These are phyloP conservation scores for Phytopythium montanum DNA, from an alignment of 352 stramenopile species.

Conservation along the genomic window DNA sequence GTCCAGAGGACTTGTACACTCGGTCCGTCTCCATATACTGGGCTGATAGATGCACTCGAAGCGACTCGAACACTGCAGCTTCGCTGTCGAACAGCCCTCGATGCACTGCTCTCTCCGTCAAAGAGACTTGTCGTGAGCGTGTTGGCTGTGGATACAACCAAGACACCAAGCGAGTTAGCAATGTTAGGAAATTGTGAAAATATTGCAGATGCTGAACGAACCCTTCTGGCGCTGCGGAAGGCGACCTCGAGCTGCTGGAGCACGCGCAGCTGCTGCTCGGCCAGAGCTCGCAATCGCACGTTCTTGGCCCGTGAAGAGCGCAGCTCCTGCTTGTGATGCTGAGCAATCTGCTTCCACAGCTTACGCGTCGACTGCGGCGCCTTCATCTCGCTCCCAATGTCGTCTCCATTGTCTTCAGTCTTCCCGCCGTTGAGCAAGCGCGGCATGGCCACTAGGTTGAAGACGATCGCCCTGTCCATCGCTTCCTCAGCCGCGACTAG, in stretches of 20 bases:
- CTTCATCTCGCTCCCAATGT: no score
- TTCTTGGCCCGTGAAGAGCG: constrained; percentile 28
- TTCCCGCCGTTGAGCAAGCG: constrained; percentile 8
- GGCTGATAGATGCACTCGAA: constrained; percentile 19
- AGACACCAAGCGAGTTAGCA: background rate
- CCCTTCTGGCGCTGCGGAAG: constrained; percentile 22
- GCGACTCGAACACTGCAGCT: constrained; percentile 26
- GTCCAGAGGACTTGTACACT: constrained; percentile 18
- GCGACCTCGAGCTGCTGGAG: constrained; percentile 29
- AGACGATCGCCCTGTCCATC: constrained; percentile 20
- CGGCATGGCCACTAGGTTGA: constrained; percentile 22
- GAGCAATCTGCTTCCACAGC: constrained; percentile 29
- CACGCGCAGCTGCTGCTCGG: constrained; percentile 32
- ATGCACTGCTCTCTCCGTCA: constrained; percentile 11
- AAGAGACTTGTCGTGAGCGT: background rate
- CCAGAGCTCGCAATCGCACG: constrained; percentile 21
- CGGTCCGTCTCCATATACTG: constrained; percentile 23
- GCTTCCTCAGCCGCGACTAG: constrained; percentile 18
- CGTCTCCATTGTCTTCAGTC: background rate
- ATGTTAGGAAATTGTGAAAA: constrained; percentile 2
- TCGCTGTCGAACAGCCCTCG: constrained; percentile 17
- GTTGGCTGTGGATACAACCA: background rate
- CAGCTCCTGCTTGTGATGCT: constrained; percentile 24
- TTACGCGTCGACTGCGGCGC: background rate
- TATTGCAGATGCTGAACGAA: constrained; percentile 24